Evolutionary conservation across 345 rosid species (phyloP).

Genomic region (Linum tenue): DNA sequence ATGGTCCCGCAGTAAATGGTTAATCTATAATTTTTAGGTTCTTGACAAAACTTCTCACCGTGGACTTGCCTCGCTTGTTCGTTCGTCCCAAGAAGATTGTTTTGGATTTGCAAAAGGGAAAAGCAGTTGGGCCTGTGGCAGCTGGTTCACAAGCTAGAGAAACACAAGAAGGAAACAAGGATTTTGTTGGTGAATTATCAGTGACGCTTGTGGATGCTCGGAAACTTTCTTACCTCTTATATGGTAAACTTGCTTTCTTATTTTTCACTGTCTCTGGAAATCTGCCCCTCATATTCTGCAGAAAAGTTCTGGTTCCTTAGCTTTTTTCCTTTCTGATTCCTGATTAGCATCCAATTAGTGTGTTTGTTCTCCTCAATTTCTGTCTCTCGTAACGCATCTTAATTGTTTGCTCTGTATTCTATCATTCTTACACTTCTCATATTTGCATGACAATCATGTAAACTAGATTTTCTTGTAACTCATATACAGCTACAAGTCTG

Average conservation of each 20-base stretch:
- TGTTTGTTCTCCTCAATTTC: no score
- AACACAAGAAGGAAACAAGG: constrained; percentile 77
- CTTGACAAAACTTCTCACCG: constrained; percentile 85
- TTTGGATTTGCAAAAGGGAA: constrained; percentile 89
- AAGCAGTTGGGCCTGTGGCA: constrained; percentile 81
- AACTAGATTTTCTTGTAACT: no score
- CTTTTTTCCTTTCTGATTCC: no score
- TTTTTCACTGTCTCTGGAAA: background rate
- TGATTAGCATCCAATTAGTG: no score
- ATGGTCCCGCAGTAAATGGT: background rate
- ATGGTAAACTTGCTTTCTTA: constrained; percentile 35
- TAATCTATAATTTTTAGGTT: constrained; percentile 44
- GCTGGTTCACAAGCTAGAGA: constrained; percentile 66
- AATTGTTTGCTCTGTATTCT: no score
- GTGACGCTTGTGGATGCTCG: constrained; percentile 94
- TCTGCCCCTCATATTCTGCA: no score
- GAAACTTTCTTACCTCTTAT: constrained; percentile 64
- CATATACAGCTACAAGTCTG: no score
- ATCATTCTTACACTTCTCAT: no score
- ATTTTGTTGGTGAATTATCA: constrained; percentile 89
- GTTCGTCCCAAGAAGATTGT: constrained; percentile 98
- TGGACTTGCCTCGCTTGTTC: constrained; percentile 83
- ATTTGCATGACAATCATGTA: no score
- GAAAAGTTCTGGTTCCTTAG: no score
- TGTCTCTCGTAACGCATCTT: no score